Base-by-base conservation (phyloP, 495 filamentous ascomycete species). In the Penicillium paradoxum region DNA sequence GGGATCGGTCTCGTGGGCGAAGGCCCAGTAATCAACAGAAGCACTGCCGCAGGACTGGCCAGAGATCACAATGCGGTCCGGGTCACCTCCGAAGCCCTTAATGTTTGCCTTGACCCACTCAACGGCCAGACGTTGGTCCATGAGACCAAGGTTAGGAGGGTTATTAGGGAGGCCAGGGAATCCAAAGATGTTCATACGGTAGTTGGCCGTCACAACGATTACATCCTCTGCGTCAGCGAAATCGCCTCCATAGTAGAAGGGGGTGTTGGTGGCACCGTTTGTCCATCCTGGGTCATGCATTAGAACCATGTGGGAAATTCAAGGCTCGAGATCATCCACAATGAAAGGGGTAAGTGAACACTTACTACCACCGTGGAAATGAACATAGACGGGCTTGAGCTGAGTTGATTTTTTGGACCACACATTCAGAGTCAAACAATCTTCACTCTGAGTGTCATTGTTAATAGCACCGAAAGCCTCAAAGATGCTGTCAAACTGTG, bases 51-150 rank as follows among this genome's bases (percentile, higher is more conserved):
- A 75, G 33, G 72, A 77, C 53, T 83, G 73, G 27, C 82, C 83
- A 56, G 73, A 78, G 37, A 84, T 69, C 2, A 68, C 73, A 41
- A 85, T 83, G 52, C 77, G 79, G 19, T 68, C 60, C 4, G 83
- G 30, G 51, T 78, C 72, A 18, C 76, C 77, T 40, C 77, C 74
- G 48, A 79, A 79, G 8, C 36, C 66, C 13, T 66, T 74, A 43
- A 88, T 86, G 58, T 88, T 88, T 55, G 80, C 74, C 24, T 80
- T 74, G 0, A 88, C 77, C 78, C 80, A 79, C 63, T 77, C 77
- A 14, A 76, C 54, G 6, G 70, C 74, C 14, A 66, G 36, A 15
- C 77, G 72, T 47, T 78, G 73, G 55, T 79, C 72, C 13, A 73
- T 67, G 0, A 80, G 59, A 9, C 66, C 75, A 3, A 65, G 48